A percentile compares a stretch with the other conserved stretches of the same genome.
Evolutionary conservation across 202 grass and related monocot genomes (phyloP).

Genomic region (Setaria italica): DNA sequence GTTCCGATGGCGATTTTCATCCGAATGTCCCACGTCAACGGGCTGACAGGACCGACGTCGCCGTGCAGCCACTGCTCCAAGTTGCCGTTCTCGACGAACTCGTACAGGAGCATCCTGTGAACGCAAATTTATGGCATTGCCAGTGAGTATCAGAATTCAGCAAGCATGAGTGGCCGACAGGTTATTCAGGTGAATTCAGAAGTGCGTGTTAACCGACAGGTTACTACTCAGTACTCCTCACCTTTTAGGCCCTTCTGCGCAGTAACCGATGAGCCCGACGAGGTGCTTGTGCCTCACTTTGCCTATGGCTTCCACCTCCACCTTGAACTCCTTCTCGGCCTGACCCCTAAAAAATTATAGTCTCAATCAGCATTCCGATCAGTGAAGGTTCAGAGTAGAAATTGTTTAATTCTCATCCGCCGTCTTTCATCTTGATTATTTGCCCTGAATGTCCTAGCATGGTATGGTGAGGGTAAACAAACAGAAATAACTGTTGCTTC

Average conservation of each 20-base stretch:
- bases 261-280: conserved; percentile 84
- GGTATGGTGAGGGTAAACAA: conserved; percentile 29
- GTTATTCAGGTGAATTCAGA: conserved; percentile 13
- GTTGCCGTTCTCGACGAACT: conserved; percentile 96
- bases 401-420: background rate
- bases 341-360: conserved; percentile 64
- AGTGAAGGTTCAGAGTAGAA: background rate
- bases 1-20: conserved; percentile 92
- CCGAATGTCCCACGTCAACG: conserved; percentile 81
- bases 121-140: background rate
- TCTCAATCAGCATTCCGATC: background rate
- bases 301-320: conserved; percentile 95
- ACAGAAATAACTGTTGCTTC: conserved; percentile 37
- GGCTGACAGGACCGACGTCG: conserved; percentile 59
- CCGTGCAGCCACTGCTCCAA: conserved; percentile 97
- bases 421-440: background rate
- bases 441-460: background rate
- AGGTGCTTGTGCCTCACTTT: conserved; percentile 97
- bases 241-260: conserved; percentile 91
- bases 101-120: conserved; percentile 97
- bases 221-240: conserved; percentile 11
- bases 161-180: background rate
- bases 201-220: no score
- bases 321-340: conserved; percentile 98
- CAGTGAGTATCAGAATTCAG: background rate